Percentiles rank a stretch among this genome's conserved stretches.
These are phyloP conservation scores for Dioscorea alata DNA, from an alignment of 106 monocot genomes.

Conservation along the genomic window DNA sequence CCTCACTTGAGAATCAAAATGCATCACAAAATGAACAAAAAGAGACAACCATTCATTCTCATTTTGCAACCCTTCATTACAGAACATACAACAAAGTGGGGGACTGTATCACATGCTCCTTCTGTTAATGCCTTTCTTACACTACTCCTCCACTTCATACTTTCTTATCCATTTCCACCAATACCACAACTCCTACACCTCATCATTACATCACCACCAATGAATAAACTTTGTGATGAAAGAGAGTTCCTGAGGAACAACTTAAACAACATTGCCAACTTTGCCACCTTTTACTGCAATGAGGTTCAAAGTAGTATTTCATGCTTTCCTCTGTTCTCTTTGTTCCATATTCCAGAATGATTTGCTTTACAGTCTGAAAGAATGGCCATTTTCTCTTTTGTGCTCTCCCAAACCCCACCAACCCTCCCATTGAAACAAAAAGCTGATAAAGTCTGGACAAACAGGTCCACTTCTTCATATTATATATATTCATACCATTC, in stretches of 20 bases:
- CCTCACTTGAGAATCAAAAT: not conserved
- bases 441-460: not conserved
- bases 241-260: not conserved
- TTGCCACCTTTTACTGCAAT: not conserved
- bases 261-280: not conserved
- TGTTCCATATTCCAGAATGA: conserved; percentile 3
- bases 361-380: not conserved
- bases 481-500: not conserved
- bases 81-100: not conserved
- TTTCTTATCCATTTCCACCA: not conserved
- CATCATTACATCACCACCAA: not conserved
- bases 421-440: not conserved
- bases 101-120: not conserved
- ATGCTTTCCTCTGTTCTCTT: not conserved
- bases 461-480: not conserved
- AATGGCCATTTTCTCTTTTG: conserved; percentile 6
- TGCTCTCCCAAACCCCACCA: conserved; percentile 4
- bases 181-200: not conserved
- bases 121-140: not conserved
- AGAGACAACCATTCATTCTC: too few relatives aligned
- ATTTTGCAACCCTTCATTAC: not conserved
- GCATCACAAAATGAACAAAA: not conserved
- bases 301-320: not conserved
- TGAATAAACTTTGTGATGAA: not conserved
- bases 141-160: not conserved